Conservation (phyloP, 768 basidiomycete genomes). For the Stropharia rugosoannulata region DNA sequence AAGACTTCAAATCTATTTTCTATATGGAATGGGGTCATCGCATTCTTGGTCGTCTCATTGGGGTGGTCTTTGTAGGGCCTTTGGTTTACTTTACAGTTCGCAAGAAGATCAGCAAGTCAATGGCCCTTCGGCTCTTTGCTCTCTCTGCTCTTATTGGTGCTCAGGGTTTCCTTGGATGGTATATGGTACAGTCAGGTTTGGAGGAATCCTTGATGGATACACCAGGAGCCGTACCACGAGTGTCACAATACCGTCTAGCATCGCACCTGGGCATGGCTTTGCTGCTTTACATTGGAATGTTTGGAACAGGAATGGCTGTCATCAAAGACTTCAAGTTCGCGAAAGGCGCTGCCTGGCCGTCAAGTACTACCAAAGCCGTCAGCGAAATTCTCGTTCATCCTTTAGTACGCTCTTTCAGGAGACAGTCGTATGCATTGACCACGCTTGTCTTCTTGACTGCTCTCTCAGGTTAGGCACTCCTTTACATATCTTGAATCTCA, state of each 20-base stretch:
- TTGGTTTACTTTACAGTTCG: slow-evolving; percentile 76
- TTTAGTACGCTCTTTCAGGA: slow-evolving; percentile 55
- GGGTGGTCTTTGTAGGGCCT: slow-evolving; percentile 80
- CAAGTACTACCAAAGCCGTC: slow-evolving; percentile 40
- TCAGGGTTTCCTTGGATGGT: slow-evolving; percentile 95
- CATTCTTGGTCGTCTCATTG: slow-evolving; percentile 85
- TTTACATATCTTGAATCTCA: not conserved
- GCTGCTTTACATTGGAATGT: slow-evolving; percentile 91
- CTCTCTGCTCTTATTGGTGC: slow-evolving; percentile 83
- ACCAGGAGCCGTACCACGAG: slow-evolving; percentile 86
- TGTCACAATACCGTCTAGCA: slow-evolving; percentile 95
- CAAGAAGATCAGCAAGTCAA: slow-evolving; percentile 62
- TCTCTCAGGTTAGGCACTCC: slow-evolving; percentile 66
- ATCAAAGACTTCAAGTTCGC: slow-evolving; percentile 81
- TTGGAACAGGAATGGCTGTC: slow-evolving; percentile 72
- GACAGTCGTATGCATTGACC: slow-evolving; percentile 59
- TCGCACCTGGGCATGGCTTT: slow-evolving; percentile 93
- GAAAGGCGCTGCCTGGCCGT: slow-evolving; percentile 56
- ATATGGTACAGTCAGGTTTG: slow-evolving; percentile 98
- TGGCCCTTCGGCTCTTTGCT: slow-evolving; percentile 64
- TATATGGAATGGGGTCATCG: slow-evolving; percentile 99
- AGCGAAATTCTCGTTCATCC: slow-evolving; percentile 53
- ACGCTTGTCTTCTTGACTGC: slow-evolving; percentile 90
- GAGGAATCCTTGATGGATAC: slow-evolving; percentile 78
- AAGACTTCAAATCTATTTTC: slow-evolving; percentile 95